Evolutionary conservation across 495 filamentous ascomycete species (phyloP).

Genomic region (Penicillium longicatenatum): DNA sequence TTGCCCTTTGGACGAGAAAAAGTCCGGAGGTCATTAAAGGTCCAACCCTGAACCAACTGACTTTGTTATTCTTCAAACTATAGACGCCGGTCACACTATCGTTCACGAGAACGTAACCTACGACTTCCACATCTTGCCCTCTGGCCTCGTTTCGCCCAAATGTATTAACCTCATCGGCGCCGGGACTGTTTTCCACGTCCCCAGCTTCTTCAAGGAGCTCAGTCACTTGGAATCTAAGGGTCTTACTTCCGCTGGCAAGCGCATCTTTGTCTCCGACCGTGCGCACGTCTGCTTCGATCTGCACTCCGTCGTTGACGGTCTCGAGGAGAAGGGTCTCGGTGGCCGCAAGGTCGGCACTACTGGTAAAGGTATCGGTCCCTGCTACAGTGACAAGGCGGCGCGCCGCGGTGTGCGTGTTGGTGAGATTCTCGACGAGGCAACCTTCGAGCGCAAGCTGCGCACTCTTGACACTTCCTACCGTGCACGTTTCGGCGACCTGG

Average conservation of each 20-base stretch:
- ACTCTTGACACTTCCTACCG: constrained; percentile 65
- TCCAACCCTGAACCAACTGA: constrained; percentile 17
- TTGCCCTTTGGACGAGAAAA: neutral
- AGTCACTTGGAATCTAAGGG: constrained; percentile 71
- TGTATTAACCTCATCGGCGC: constrained; percentile 85
- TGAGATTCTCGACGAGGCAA: constrained; percentile 72
- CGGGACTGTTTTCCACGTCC: constrained; percentile 82
- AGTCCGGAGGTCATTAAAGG: neutral
- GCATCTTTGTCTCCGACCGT: constrained; percentile 79
- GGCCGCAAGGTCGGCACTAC: constrained; percentile 62
- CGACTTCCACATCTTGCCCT: constrained; percentile 74
- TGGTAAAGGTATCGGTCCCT: constrained; percentile 72
- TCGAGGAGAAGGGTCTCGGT: constrained; percentile 77
- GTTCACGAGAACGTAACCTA: constrained; percentile 62
- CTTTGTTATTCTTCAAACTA: constrained; percentile 7
- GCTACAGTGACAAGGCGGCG: constrained; percentile 79
- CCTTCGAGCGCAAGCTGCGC: constrained; percentile 74
- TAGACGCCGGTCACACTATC: constrained; percentile 59
- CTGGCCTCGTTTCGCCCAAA: constrained; percentile 72
- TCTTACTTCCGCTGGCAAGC: constrained; percentile 58
- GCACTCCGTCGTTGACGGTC: constrained; percentile 77
- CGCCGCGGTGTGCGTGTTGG: constrained; percentile 72
- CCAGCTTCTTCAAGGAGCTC: constrained; percentile 86
- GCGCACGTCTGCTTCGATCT: constrained; percentile 84
- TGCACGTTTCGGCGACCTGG: constrained; percentile 71